Conservation (phyloP, 2,329 filamentous ascomycete species). For the Exophiala phaeomuriformis region DNA sequence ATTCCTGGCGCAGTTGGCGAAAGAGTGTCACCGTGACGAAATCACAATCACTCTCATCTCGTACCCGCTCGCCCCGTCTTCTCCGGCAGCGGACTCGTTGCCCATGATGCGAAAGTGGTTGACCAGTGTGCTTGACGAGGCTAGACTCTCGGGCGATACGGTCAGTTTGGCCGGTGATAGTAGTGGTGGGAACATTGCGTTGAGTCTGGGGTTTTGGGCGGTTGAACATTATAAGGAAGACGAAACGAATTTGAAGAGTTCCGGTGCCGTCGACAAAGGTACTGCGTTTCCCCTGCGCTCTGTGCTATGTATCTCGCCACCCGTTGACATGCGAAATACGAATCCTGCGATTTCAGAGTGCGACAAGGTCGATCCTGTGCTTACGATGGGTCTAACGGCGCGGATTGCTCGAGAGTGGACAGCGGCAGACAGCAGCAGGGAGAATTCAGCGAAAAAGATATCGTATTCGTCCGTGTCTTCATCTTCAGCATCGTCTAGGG, state of each 20-base stretch:
- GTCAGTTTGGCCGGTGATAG: conserved; percentile 50
- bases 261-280: neutral
- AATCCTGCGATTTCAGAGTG: conserved; percentile 41
- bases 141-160: conserved; percentile 35
- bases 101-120: conserved; percentile 45
- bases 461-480: neutral
- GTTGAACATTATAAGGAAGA: conserved; percentile 3
- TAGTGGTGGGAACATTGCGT: conserved; percentile 48
- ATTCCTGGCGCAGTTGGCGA: conserved; percentile 42
- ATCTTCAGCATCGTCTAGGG: neutral
- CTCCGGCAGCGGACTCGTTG: conserved; percentile 44
- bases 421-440: neutral
- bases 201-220: conserved; percentile 30
- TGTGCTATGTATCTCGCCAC: conserved; percentile 43
- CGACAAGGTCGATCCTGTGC: conserved; percentile 41
- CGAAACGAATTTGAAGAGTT: neutral
- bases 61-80: conserved; percentile 48
- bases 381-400: conserved; percentile 37
- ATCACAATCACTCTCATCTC: conserved; percentile 45
- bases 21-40: conserved; percentile 29
- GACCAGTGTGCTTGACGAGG: conserved; percentile 35
- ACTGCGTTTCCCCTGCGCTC: conserved; percentile 7
- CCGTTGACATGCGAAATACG: conserved; percentile 42
- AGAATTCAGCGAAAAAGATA: too few relatives aligned
- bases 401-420: conserved; percentile 7